phyloP scores from a whole-genome alignment of 768 basidiomycete species.

The Boletellus sp. region DNA sequence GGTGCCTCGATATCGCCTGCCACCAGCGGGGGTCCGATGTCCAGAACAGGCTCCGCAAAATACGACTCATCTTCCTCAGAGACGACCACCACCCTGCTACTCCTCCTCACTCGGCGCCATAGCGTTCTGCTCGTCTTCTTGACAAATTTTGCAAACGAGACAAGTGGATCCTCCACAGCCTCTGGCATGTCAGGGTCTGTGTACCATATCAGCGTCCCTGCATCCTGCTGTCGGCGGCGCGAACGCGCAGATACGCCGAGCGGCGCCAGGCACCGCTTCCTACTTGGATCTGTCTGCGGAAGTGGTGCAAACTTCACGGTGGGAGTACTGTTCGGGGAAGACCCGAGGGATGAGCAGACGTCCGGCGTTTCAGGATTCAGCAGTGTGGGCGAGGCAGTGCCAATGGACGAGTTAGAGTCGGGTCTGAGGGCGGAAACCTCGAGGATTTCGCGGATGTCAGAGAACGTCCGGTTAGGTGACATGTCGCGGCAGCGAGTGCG shows the following conservation, averaged over 20 bases:
- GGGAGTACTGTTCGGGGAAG: slow-evolving; percentile 15
- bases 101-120: slow-evolving; percentile 49
- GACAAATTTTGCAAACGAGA: slow-evolving; percentile 47
- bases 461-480: slow-evolving; percentile 6
- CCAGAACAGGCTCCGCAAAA: slow-evolving; percentile 9
- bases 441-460: slow-evolving; percentile 19
- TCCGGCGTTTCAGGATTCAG: slow-evolving; percentile 12
- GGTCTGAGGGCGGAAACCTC: slow-evolving; percentile 10
- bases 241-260: slow-evolving; percentile 50
- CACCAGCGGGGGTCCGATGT: slow-evolving; percentile 18
- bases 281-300: slow-evolving; percentile 48
- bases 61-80: slow-evolving; percentile 8
- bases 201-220: slow-evolving; percentile 18
- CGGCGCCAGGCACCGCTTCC: slow-evolving; percentile 46
- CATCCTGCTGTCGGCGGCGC: slow-evolving; percentile 26
- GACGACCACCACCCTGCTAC: slow-evolving; percentile 14
- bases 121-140: slow-evolving; percentile 38
- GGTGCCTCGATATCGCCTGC: neutral
- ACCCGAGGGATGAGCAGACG: slow-evolving; percentile 13
- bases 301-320: slow-evolving; percentile 60
- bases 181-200: slow-evolving; percentile 23
- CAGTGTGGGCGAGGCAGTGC: slow-evolving; percentile 10
- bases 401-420: slow-evolving; percentile 16
- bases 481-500: slow-evolving; percentile 3
- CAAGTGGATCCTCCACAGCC: slow-evolving; percentile 44